phyloP scores from a whole-genome alignment of 306 rosid species.

The Dalbergia cochinchinensis region DNA sequence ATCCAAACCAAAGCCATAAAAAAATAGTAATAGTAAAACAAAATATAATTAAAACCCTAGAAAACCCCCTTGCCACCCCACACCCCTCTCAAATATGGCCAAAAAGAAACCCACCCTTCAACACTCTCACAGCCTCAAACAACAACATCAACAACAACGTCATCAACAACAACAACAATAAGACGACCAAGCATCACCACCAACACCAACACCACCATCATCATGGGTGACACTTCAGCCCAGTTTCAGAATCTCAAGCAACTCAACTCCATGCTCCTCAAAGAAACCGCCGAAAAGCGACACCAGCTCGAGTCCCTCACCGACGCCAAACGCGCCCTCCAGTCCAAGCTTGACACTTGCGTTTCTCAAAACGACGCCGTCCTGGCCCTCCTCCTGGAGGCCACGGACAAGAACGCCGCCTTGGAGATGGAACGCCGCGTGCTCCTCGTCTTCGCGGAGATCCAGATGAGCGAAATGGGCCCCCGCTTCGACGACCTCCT shows the following conservation, averaged over 20 bases:
- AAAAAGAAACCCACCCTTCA: conserved; percentile 61
- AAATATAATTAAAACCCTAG: conserved; percentile 40
- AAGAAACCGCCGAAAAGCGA: conserved; percentile 63
- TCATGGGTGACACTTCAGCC: conserved; percentile 49
- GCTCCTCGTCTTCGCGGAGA: conserved; percentile 44
- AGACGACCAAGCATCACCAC: not conserved
- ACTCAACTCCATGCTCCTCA: conserved; percentile 70
- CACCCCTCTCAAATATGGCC: conserved; percentile 53
- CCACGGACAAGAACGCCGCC: conserved; percentile 33
- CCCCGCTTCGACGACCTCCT: conserved; percentile 26
- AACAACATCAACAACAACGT: not conserved
- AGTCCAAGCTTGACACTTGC: conserved; percentile 45
- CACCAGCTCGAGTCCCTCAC: conserved; percentile 56
- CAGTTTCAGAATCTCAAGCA: conserved; percentile 73
- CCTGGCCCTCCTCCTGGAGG: conserved; percentile 39
- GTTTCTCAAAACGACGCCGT: conserved; percentile 46
- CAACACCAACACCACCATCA: conserved; percentile 6
- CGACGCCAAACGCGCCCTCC: conserved; percentile 46
- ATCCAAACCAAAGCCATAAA: not conserved
- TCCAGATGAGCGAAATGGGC: conserved; percentile 55
- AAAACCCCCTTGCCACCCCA: conserved; percentile 17
- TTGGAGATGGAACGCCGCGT: conserved; percentile 59
- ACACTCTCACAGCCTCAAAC: conserved; percentile 37
- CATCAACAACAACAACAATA: not conserved
- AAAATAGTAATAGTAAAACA: not conserved